These are phyloP conservation scores for Spinacia oleracea DNA, from an alignment of 179 eudicot species.

Conservation along the genomic window DNA sequence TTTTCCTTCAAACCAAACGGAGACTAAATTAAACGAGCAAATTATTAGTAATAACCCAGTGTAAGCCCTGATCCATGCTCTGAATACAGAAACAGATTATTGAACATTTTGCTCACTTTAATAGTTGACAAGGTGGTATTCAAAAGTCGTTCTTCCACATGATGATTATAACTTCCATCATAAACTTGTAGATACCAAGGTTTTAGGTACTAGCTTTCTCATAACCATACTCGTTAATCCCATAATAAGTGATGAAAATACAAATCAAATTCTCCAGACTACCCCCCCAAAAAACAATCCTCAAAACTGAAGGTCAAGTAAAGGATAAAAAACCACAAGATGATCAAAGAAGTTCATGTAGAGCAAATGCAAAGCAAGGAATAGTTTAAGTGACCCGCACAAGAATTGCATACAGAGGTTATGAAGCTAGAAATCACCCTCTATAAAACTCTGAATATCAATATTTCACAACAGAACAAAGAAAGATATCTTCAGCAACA, in stretches of 20 bases:
- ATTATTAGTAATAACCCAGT: no score
- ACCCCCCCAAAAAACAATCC: not conserved
- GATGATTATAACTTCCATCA: slow-evolving; percentile 14
- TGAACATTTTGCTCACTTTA: not conserved
- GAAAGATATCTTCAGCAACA: not conserved
- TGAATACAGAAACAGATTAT: not conserved
- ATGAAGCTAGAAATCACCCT: not conserved
- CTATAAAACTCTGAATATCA: not conserved
- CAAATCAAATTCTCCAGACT: not conserved
- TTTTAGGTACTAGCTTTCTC: not conserved
- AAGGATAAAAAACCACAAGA: not conserved
- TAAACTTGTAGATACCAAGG: not conserved
- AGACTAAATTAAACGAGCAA: no score
- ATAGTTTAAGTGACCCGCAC: not conserved
- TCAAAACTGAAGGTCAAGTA: not conserved
- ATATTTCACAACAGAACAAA: not conserved
- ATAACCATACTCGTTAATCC: not conserved
- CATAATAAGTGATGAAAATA: not conserved
- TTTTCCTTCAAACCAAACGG: no score
- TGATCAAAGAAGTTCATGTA: not conserved
- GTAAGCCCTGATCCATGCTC: not conserved
- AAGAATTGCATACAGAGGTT: not conserved
- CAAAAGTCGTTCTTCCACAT: not conserved
- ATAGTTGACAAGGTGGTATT: not conserved
- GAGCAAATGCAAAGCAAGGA: not conserved